phyloP scores from a whole-genome alignment of 2,329 filamentous ascomycete genomes.

The Ceratocystis eucalypticola region DNA sequence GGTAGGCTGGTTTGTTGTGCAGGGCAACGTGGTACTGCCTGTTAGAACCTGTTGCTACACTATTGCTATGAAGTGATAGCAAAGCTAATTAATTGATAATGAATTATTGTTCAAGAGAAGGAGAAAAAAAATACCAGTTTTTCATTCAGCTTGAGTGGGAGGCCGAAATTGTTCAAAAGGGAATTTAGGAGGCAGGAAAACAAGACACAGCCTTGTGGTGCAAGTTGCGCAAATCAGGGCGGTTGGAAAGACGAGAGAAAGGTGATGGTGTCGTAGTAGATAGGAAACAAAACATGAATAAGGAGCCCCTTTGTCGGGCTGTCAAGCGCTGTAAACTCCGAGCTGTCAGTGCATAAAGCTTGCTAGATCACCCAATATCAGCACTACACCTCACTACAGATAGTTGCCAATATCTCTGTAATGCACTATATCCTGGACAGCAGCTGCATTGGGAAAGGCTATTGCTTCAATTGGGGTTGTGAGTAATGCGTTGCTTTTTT shows the following conservation, averaged over 20 bases:
- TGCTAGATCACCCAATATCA: neutral
- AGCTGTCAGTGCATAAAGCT: neutral
- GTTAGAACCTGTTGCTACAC: neutral
- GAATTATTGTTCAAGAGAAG: neutral
- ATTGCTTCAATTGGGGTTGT: neutral
- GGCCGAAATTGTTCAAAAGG: neutral
- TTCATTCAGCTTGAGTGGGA: neutral
- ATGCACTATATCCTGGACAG: neutral
- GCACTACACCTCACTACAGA: neutral
- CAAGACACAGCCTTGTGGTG: neutral
- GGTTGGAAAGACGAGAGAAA: neutral
- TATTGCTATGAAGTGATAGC: neutral
- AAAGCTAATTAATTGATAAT: neutral
- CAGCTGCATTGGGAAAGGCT: neutral
- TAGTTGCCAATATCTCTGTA: neutral
- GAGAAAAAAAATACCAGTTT: neutral
- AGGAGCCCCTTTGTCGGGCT: neutral
- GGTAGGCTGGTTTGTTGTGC: neutral
- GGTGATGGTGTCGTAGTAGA: neutral
- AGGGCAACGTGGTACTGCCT: neutral
- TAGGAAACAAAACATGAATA: neutral
- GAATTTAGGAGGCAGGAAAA: constrained; percentile 5
- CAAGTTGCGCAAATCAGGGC: neutral
- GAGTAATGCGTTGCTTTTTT: too few species aligned
- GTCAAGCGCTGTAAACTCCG: neutral